Evolutionary conservation across 179 eudicot genomes (phyloP).

Genomic region (Drosera spatulata): DNA sequence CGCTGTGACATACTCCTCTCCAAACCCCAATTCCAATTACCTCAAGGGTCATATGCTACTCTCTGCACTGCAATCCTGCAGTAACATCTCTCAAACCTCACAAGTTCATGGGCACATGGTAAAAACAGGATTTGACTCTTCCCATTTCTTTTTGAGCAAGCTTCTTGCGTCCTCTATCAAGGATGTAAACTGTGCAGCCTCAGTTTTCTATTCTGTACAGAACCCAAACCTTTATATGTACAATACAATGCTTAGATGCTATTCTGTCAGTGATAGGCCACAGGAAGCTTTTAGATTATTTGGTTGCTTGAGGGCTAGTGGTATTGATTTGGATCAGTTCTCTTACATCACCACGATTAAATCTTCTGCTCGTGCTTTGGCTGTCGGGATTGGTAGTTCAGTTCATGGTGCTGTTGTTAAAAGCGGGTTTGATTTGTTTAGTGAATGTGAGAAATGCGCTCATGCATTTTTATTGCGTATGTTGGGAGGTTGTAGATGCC

Average conservation of each 20-base stretch:
- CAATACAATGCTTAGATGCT: constrained; percentile 28
- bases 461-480: constrained; percentile 22
- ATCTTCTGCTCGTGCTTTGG: constrained; percentile 18
- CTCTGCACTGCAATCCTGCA: constrained; percentile 11
- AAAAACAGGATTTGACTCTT: constrained; percentile 16
- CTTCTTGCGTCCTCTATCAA: constrained; percentile 19
- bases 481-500: constrained; percentile 16
- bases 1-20: neutral
- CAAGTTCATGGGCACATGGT: constrained; percentile 23
- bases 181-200: constrained; percentile 18
- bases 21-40: constrained; percentile 1
- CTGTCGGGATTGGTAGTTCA: constrained; percentile 8
- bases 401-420: constrained; percentile 16
- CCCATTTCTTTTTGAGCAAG: constrained; percentile 23
- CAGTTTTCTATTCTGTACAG: constrained; percentile 16
- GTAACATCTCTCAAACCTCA: constrained; percentile 12
- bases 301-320: constrained; percentile 13
- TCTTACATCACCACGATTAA: constrained; percentile 16
- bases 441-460: constrained; percentile 24
- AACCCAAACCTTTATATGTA: constrained; percentile 31
- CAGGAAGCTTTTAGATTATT: constrained; percentile 16
- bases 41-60: constrained; percentile 5
- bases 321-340: constrained; percentile 18
- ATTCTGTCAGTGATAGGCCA: constrained; percentile 20
- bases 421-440: constrained; percentile 18